Evolutionary conservation across 139 green algal genomes (phyloP).

Genomic region (Desmodesmus armatus): DNA sequence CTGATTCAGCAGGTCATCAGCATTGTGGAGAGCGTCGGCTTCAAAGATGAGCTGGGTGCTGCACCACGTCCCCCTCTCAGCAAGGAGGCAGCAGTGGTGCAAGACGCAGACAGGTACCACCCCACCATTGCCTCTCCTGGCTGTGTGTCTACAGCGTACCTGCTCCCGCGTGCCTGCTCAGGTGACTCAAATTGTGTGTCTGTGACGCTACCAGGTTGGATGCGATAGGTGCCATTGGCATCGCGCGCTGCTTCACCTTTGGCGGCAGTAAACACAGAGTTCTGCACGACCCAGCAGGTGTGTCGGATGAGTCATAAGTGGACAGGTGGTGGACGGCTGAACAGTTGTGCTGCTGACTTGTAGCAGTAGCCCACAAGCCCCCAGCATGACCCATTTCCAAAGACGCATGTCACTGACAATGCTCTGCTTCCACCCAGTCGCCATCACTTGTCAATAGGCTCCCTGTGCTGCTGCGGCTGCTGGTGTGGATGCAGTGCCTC

Average conservation of each 20-base stretch:
- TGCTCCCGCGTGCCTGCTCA: background rate
- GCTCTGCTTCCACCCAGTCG: background rate
- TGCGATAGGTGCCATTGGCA: constrained; percentile 85
- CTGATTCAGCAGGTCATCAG: constrained; percentile 48
- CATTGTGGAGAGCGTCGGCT: constrained; percentile 70
- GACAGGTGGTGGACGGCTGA: no score
- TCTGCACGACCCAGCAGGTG: constrained; percentile 82
- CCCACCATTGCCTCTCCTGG: background rate
- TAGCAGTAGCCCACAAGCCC: background rate
- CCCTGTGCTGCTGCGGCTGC: no score
- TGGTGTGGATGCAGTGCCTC: constrained; percentile 48
- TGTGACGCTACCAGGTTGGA: constrained; percentile 73
- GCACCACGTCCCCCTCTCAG: background rate
- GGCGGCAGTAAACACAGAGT: constrained; percentile 66
- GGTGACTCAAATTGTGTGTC: background rate
- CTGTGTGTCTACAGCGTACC: background rate
- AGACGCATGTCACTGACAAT: no score
- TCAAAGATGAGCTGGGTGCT: constrained; percentile 70
- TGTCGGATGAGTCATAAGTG: no score
- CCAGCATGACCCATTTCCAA: background rate
- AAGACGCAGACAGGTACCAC: constrained; percentile 77
- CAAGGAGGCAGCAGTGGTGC: constrained; percentile 64
- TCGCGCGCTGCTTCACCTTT: constrained; percentile 87
- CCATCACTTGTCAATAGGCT: no score
- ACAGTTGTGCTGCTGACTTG: no score